Base-by-base conservation (phyloP, 2,329 filamentous ascomycete species). In the Talaromyces albobiverticillius region DNA sequence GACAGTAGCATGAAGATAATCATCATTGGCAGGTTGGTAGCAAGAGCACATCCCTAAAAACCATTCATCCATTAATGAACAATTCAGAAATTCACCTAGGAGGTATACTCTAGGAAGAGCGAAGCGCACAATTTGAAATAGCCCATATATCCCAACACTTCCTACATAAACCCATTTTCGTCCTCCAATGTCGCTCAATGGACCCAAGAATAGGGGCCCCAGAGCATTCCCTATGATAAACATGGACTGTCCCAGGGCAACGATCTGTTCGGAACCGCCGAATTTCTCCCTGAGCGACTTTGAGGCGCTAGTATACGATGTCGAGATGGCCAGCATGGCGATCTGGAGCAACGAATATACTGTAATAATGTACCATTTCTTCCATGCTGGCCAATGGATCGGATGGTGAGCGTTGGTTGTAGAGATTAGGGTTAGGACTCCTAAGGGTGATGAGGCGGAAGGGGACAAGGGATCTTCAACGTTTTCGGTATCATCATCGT, bases 141-240 rank as follows among this genome's bases (percentile, higher is more conserved):
- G 56, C 41, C 68, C 68, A 56, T 70, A 72, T 38, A 67, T 20
- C 20, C 60, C 59, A 51, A 71, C 69, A 16, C 68, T 69, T 4
- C 51, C 67, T 18, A 75, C 73, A 51, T 76, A 75, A 36, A 75
- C 67, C 73, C 72, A 75, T 67, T 76, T 76, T 6, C 72, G 67
- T 22, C 73, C 72, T 41, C 69, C 69, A 52, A 76, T 71, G 56
- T 76, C 73, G 50, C 68, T 71, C 40, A 75, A 60, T 41, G 72
- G 72, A 7, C 71, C 73, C 40, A 76, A 57, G 53, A 76, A 75
- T 13, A 66, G 67, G 3, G 73, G 73, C 3, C 72, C 72, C 40
- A 75, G 65, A 9, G 72, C 73, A 16, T 65, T 76, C 10, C 73
- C 72, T 5, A 75, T 55, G 57, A 76, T 74, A 61, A 76, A 75